Percentiles rank a stretch among this genome's conserved stretches.
Evolutionary conservation across 768 basidiomycete genomes (phyloP).

Genomic region (Pulveroboletus sp.): DNA sequence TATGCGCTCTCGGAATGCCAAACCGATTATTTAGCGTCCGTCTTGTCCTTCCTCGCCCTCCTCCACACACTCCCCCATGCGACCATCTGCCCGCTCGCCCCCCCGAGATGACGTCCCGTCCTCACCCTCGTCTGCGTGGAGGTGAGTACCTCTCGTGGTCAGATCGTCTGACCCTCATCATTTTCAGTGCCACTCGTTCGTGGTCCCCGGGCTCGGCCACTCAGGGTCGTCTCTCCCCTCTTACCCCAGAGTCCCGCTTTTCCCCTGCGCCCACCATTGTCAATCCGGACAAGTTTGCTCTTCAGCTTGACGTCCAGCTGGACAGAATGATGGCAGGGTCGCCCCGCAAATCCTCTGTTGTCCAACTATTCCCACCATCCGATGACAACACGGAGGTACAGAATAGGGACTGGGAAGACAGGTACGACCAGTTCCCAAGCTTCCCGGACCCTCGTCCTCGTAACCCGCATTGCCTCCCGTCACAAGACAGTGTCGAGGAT

Average conservation of each 20-base stretch:
- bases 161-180: too few relatives aligned
- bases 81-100: background rate
- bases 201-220: conserved; percentile 13
- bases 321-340: background rate
- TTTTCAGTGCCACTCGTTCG: conserved; percentile 8
- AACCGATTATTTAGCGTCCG: conserved; percentile 2
- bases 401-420: conserved; percentile 8
- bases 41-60: background rate
- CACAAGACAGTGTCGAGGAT: conserved; percentile 1
- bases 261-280: conserved; percentile 8
- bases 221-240: conserved; percentile 12
- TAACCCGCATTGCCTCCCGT: background rate
- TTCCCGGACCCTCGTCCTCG: conserved; percentile 4
- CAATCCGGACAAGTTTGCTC: conserved; percentile 11
- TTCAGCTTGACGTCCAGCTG: conserved; percentile 7
- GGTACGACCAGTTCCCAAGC: conserved; percentile 8
- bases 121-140: conserved; percentile 23
- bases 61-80: conserved; percentile 1
- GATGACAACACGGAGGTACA: conserved; percentile 13
- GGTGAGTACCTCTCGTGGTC: conserved; percentile 14
- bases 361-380: conserved; percentile 2
- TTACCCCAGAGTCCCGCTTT: conserved; percentile 18
- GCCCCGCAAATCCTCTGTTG: background rate
- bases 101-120: conserved; percentile 4
- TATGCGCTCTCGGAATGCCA: conserved; percentile 2